A percentile compares a stretch with the other conserved stretches of the same genome.
These are phyloP conservation scores for Globisporangium apiculatum DNA, from an alignment of 352 stramenopile genomes.

Conservation along the genomic window DNA sequence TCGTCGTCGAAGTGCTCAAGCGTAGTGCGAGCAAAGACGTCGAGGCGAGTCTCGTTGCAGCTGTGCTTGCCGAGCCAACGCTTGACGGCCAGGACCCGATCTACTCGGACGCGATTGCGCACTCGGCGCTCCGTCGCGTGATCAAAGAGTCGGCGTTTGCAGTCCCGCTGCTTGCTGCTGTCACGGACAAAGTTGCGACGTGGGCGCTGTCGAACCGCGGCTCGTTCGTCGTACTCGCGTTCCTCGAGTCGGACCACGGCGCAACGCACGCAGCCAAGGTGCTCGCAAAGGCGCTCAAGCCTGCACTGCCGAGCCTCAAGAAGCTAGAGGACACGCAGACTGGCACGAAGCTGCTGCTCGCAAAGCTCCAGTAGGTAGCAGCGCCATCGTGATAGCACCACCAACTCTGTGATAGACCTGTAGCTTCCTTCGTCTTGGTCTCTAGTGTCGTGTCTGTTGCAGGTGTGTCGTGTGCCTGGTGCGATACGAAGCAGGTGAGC, in stretches of 20 bases:
- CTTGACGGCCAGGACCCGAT: slow-evolving; percentile 45
- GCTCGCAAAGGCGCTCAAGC: slow-evolving; percentile 58
- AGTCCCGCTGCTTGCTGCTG: slow-evolving; percentile 42
- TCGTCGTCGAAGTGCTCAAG: slow-evolving; percentile 79
- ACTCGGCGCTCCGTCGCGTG: slow-evolving; percentile 63
- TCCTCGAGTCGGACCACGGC: slow-evolving; percentile 63
- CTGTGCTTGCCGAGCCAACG: slow-evolving; percentile 29
- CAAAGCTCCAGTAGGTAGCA: slow-evolving; percentile 60
- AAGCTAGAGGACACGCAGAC: slow-evolving; percentile 54
- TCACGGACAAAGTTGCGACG: slow-evolving; percentile 28
- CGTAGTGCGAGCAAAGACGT: slow-evolving; percentile 45
- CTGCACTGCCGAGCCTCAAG: slow-evolving; percentile 43
- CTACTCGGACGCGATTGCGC: slow-evolving; percentile 63
- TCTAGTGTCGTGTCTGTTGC: slow-evolving; percentile 7
- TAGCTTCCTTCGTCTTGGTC: slow-evolving; percentile 13
- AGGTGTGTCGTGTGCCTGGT: neutral
- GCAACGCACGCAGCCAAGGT: slow-evolving; percentile 37
- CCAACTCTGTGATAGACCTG: slow-evolving; percentile 10
- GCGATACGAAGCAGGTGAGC: no score
- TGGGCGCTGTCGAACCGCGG: slow-evolving; percentile 74
- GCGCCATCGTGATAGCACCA: neutral
- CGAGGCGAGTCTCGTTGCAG: slow-evolving; percentile 32
- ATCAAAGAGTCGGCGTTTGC: slow-evolving; percentile 69
- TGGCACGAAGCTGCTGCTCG: slow-evolving; percentile 78
- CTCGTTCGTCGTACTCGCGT: slow-evolving; percentile 78